Conservation (phyloP, 164 flowering plant species). For the Saururus chinensis region DNA sequence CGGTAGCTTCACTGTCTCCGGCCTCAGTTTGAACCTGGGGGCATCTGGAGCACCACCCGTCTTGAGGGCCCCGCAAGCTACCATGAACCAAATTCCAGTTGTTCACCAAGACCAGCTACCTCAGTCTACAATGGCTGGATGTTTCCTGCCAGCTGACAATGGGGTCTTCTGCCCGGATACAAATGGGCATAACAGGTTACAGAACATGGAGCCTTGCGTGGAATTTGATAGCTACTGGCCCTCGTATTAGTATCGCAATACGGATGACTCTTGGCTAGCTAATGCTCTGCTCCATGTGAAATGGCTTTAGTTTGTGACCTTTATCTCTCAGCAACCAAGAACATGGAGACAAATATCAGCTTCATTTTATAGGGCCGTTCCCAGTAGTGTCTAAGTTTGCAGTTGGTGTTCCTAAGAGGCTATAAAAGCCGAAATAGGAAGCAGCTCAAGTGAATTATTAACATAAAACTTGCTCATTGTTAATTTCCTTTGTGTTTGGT, state of each 20-base stretch:
- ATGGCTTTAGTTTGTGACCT: too few species aligned
- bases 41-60: conserved; percentile 16
- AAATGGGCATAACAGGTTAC: conserved; percentile 21
- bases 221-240: conserved; percentile 68
- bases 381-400: too few species aligned
- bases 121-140: conserved; percentile 17
- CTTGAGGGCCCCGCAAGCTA: conserved; percentile 10
- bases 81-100: conserved; percentile 22
- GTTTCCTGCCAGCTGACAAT: conserved; percentile 3
- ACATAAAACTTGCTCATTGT: too few species aligned
- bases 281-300: too few species aligned
- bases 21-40: conserved; percentile 63
- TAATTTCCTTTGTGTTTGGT: too few species aligned
- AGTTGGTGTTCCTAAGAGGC: too few species aligned
- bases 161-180: conserved; percentile 20
- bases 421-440: too few species aligned
- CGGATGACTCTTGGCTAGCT: too few species aligned
- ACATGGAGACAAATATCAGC: too few species aligned
- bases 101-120: conserved; percentile 6
- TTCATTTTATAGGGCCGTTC: too few species aligned
- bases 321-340: too few species aligned
- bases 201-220: conserved; percentile 48
- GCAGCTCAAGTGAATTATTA: too few species aligned
- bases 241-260: conserved; percentile 6
- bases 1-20: conserved; percentile 55